Evolutionary conservation across 2,329 filamentous ascomycete genomes (phyloP), one percentile per base, ranked within the genome.

Genomic region (Metarhizium anisopliae): DNA sequence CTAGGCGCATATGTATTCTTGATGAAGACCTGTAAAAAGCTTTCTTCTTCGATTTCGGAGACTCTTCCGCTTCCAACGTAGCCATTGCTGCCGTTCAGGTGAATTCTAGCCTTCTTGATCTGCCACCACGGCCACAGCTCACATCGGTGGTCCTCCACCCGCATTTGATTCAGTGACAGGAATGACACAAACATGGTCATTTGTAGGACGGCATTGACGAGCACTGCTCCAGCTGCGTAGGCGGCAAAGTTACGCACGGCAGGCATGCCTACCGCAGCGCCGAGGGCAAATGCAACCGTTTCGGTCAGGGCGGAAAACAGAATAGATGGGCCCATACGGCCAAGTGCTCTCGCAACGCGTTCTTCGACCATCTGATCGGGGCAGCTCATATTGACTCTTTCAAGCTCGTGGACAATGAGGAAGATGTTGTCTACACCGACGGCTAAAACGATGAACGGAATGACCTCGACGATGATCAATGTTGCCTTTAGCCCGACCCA

Each of bases 391-490:
- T 99, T 99, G 67, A 96, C 89, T 35, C 94, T 83, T 68, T 99
- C 94, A 58, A 99, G 95, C 71, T 99, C 94, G 71, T 99, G 94
- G 0, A 99, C 94, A 57, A 99, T 96, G 55, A 99, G 77, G 74
- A 99, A 99, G 64, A 99, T 97, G 67, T 99, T 99, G 78, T 99
- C 94, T 2, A 99, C 95, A 50, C 94, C 94, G 32, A 99, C 92
- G 13, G 94, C 94, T 20, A 99, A 76, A 10, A 99, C 93, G 60
- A 99, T 86, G 71, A 99, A 99, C 0, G 94, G 94, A 61, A 99
- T 99, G 59, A 99, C 94, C 68, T 99, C 94, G 4, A 95, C 93
- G 59, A 99, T 99, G 66, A 99, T 99, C 61, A 99, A 77, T 0
- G 94, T 99, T 14, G 93, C 94, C 72, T 95, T 96, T 65, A 99